Base-by-base conservation (phyloP, 345 rosid genomes). In the Hibiscus syriacus region DNA sequence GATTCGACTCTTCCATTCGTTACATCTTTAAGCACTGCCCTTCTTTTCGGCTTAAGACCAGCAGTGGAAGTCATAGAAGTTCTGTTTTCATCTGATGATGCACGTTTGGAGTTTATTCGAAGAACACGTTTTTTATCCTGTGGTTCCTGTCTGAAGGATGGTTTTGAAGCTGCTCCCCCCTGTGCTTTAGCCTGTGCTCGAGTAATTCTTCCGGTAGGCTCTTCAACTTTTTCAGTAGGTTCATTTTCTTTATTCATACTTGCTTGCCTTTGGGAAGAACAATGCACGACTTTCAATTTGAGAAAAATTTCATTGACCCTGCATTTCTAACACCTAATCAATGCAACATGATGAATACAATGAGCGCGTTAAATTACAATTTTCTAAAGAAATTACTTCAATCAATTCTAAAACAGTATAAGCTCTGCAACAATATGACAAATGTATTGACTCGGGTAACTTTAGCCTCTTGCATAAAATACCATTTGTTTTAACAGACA, bases 1-100 rank as follows among this genome's bases (percentile, higher is more conserved):
- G n/a, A n/a, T n/a, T 72, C 84, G 49, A 64, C 19, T 62, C 43
- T 26, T 61, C 76, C 49, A 79, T 87, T 91, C 13, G 88, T 80
- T 30, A 87, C 95, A 76, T 94, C 96, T 83, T 77, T 81, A 10
- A 94, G 92, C 62, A 85, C 90, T 5, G 88, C 84, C 78, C 96
- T 90, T 72, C 80, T 87, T 84, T 94, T 94, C 65, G 79, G 81
- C 74, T 80, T 85, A 80, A 77, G 56, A 65, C 72, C 69, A 58
- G 74, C 73, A 41, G 57, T 57, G 55, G 76, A 66, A 66, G 76
- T 56, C n/a, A 41, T 67, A 78, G 80, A 68, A 70, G 77, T 26
- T 74, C 73, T 76, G 66, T 76, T 79, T 79, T 79, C 85, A n/a
- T 81, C 86, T 3, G 70, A 72, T 19, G 80, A 76, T 70, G 86